These are phyloP conservation scores for Lithohypha guttulata DNA, from an alignment of 2,329 filamentous ascomycete genomes.

Conservation along the genomic window DNA sequence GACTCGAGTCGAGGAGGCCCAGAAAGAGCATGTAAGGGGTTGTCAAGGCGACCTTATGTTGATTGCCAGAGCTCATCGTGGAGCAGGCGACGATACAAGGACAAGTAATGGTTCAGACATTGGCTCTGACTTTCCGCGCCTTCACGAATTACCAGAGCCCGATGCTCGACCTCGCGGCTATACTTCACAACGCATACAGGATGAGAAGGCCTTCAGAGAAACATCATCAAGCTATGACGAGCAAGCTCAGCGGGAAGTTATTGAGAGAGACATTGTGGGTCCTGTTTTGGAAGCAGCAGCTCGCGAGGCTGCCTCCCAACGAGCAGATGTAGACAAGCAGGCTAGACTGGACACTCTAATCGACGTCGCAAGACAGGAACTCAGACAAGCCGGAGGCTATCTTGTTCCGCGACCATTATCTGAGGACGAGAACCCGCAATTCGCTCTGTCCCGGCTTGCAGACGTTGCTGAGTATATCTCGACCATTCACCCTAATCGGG, in stretches of 20 bases:
- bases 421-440: conserved; percentile 11
- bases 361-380: conserved; percentile 14
- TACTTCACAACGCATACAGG: conserved; percentile 17
- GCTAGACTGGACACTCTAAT: conserved; percentile 14
- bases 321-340: conserved; percentile 6
- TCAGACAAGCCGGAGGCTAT: conserved; percentile 13
- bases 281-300: conserved; percentile 18
- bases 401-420: conserved; percentile 12
- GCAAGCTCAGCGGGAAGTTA: conserved; percentile 17
- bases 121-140: conserved; percentile 20
- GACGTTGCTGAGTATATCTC: conserved; percentile 18
- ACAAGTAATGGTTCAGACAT: conserved; percentile 29
- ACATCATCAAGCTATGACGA: conserved; percentile 17
- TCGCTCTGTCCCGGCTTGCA: conserved; percentile 19
- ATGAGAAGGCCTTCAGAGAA: conserved; percentile 20
- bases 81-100: conserved; percentile 32
- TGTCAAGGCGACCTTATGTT: conserved; percentile 31
- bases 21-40: conserved; percentile 29
- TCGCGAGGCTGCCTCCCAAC: conserved; percentile 5
- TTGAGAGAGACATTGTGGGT: conserved; percentile 20
- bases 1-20: conserved; percentile 20
- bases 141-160: conserved; percentile 19
- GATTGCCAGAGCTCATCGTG: conserved; percentile 29
- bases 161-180: conserved; percentile 18
- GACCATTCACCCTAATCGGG: conserved; percentile 10